Percentiles rank a stretch among this genome's conserved stretches.
Conservation (phyloP, 371 early-diverging fungal genomes). For the Dinochytrium kinnereticum region DNA sequence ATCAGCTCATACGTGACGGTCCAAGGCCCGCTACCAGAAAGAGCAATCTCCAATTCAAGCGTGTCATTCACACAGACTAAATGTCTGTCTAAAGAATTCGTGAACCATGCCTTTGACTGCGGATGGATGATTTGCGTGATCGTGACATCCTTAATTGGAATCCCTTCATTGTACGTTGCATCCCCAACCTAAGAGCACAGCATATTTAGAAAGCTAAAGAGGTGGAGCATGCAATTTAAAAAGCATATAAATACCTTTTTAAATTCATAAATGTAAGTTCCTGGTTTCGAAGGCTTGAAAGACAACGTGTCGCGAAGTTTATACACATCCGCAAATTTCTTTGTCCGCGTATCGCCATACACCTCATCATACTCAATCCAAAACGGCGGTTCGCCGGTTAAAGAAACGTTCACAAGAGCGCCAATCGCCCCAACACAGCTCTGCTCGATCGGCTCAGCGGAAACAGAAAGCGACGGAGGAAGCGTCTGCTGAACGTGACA, state of each 20-base stretch:
- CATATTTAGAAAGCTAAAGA: not conserved
- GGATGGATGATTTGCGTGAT: slow-evolving; percentile 56
- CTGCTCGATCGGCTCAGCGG: slow-evolving; percentile 44
- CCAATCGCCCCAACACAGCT: slow-evolving; percentile 59
- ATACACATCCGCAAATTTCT: slow-evolving; percentile 7
- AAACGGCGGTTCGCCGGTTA: slow-evolving; percentile 55
- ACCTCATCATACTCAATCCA: slow-evolving; percentile 46
- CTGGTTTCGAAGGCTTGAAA: slow-evolving; percentile 47
- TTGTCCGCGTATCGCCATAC: slow-evolving; percentile 9
- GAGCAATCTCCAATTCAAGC: slow-evolving; percentile 33
- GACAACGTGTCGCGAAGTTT: slow-evolving; percentile 37
- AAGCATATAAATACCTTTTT: slow-evolving; percentile 29
- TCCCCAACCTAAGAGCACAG: slow-evolving; percentile 42
- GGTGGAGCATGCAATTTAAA: not conserved
- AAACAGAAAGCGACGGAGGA: slow-evolving; percentile 46
- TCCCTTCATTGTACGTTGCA: slow-evolving; percentile 45
- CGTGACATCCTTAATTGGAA: slow-evolving; percentile 28
- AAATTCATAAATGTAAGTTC: slow-evolving; percentile 50
- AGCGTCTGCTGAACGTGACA: slow-evolving; percentile 43
- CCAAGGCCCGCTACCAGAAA: slow-evolving; percentile 52
- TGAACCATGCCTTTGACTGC: slow-evolving; percentile 43
- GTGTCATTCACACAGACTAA: slow-evolving; percentile 43
- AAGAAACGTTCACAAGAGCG: slow-evolving; percentile 45
- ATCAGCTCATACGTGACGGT: slow-evolving; percentile 47
- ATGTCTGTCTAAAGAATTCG: not conserved